These are phyloP conservation scores for Ceratocystiopsis brevicomis DNA, from an alignment of 2,329 filamentous ascomycete genomes.

Conservation along the genomic window DNA sequence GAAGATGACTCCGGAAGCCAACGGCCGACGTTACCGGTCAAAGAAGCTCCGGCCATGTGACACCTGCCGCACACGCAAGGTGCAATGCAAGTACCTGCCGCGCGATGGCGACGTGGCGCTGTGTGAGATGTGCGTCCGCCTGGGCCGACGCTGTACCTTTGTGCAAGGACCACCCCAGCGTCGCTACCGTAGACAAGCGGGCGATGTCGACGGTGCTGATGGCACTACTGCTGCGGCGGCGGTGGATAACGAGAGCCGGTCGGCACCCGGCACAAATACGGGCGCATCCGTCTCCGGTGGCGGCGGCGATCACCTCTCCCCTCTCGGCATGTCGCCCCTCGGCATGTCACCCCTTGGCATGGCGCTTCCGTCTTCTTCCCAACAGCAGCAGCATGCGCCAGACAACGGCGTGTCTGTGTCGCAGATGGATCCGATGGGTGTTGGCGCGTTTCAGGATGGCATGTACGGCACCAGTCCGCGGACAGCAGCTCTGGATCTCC, in stretches of 20 bases:
- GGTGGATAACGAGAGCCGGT: no score
- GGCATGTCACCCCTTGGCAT: no score
- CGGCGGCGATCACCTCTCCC: no score
- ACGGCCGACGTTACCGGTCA: not conserved
- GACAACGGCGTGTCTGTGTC: no score
- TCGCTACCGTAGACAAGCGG: not conserved
- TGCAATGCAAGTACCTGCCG: constrained; percentile 1
- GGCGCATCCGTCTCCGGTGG: no score
- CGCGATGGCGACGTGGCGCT: not conserved
- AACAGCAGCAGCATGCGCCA: no score
- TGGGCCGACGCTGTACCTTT: not conserved
- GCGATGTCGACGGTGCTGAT: not conserved
- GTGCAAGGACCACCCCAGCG: not conserved
- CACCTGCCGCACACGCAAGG: not conserved
- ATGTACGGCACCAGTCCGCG: no score
- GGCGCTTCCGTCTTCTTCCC: no score
- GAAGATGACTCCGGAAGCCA: not conserved
- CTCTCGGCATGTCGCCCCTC: no score
- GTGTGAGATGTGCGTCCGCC: not conserved
- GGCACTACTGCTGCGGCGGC: not conserved
- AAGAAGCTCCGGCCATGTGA: constrained; percentile 2
- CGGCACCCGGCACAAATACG: no score
- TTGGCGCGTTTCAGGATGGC: no score
- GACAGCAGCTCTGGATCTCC: not conserved
- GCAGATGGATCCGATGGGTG: no score